Conservation (phyloP, 192 early-diverging fungal species). For the Linnemannia zychae region DNA sequence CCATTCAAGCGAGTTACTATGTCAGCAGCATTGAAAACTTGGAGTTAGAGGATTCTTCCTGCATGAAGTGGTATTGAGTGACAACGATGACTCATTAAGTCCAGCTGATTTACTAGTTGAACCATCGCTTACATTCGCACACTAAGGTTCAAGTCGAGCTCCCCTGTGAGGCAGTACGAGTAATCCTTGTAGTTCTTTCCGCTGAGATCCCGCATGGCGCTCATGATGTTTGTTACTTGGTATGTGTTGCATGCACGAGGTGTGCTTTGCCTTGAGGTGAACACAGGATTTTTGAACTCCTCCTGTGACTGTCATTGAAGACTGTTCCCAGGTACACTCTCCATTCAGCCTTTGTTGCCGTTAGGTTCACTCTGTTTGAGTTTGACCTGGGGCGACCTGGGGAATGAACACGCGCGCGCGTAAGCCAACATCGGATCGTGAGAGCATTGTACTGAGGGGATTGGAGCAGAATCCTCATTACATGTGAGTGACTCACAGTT, state of each 20-base stretch:
- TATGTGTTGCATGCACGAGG: not conserved
- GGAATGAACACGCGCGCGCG: not conserved
- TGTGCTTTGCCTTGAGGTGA: not conserved
- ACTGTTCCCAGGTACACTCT: too few species aligned
- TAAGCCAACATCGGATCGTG: not conserved
- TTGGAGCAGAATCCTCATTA: not conserved
- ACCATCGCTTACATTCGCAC: conserved; percentile 69
- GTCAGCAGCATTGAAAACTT: not conserved
- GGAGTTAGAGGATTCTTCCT: not conserved
- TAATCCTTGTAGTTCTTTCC: conserved; percentile 69
- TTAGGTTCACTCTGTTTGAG: not conserved
- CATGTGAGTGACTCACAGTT: not conserved
- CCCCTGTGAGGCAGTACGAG: conserved; percentile 77
- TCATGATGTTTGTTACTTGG: conserved; percentile 18
- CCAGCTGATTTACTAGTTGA: not conserved
- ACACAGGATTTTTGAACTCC: not conserved
- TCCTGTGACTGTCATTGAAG: not conserved
- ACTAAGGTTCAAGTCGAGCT: conserved; percentile 70
- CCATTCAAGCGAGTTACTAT: conserved; percentile 41
- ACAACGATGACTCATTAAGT: not conserved
- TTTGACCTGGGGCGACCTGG: not conserved
- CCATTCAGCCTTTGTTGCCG: not conserved
- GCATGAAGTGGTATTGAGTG: not conserved
- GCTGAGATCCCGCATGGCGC: conserved; percentile 36
- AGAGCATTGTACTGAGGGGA: not conserved